Evolutionary conservation across 225 moss, liverwort and hornwort species (phyloP).

Genomic region (Sphagnum tenellum): DNA sequence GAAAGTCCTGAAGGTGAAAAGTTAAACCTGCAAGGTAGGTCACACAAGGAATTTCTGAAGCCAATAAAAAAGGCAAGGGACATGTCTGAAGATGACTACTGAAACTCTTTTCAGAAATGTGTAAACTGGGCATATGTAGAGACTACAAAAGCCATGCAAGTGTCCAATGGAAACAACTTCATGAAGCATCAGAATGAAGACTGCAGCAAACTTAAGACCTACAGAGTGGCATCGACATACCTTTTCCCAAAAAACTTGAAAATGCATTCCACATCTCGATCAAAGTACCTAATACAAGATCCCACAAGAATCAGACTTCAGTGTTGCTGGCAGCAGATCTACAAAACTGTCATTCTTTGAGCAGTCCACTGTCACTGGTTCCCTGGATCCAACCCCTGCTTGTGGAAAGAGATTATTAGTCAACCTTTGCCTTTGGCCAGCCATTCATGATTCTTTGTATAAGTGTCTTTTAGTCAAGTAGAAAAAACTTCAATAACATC

Average conservation of each 20-base stretch:
- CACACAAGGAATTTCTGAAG: neutral
- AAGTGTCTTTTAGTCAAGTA: too few species aligned
- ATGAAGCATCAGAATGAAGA: neutral
- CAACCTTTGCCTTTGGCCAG: too few species aligned
- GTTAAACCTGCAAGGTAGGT: constrained; percentile 38
- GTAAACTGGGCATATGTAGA: neutral
- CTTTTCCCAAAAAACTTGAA: constrained; percentile 95
- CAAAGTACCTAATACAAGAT: constrained; percentile 61
- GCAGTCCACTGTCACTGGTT: too few species aligned
- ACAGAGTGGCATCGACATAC: constrained; percentile 14
- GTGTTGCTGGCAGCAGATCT: too few species aligned
- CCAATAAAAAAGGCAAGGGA: neutral
- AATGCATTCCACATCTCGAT: constrained; percentile 94
- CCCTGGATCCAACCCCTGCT: too few species aligned
- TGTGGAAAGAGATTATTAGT: too few species aligned
- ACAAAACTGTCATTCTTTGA: too few species aligned
- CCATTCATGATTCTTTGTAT: too few species aligned
- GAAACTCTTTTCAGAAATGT: neutral
- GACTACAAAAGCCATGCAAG: too few species aligned
- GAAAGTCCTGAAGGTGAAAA: constrained; percentile 41
- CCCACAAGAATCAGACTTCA: too few species aligned
- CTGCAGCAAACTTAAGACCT: neutral
- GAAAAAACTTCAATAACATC: too few species aligned
- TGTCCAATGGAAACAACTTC: too few species aligned
- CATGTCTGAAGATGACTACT: neutral